Evolutionary conservation across 208 protist genomes (phyloP).

Genomic region (Leptomonas pyrrhocoris): DNA sequence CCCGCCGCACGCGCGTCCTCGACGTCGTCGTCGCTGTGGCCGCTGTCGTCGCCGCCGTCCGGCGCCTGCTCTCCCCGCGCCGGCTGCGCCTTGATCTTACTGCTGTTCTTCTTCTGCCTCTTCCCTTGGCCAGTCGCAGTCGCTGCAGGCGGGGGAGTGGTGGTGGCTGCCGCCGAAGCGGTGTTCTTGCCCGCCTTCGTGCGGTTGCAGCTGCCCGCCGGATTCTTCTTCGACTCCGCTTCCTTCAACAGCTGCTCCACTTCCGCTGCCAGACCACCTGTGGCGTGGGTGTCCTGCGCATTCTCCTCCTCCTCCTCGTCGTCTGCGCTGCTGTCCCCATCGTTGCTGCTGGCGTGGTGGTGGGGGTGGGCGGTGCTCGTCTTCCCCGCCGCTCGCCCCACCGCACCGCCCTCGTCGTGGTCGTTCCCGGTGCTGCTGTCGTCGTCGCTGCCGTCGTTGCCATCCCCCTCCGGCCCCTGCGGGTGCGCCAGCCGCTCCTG

Average conservation of each 20-base stretch:
- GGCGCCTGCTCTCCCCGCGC: neutral
- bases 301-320: neutral
- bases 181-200: neutral
- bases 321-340: neutral
- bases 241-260: constrained; percentile 20
- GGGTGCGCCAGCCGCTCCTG: constrained; percentile 15
- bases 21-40: neutral
- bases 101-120: constrained; percentile 5
- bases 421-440: neutral
- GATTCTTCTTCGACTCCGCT: neutral
- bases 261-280: constrained; percentile 13
- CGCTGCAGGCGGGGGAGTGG: constrained; percentile 9
- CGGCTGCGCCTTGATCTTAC: too few species aligned
- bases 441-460: constrained; percentile 16
- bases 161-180: neutral
- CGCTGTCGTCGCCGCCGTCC: neutral
- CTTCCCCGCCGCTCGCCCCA: too few species aligned
- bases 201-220: neutral
- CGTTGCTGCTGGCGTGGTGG: neutral
- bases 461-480: constrained; percentile 15
- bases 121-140: neutral
- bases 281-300: neutral
- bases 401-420: too few species aligned
- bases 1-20: neutral
- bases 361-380: too few species aligned